phyloP scores from a whole-genome alignment of 108 stramenopile genomes.

The Skeletonema costatum region DNA sequence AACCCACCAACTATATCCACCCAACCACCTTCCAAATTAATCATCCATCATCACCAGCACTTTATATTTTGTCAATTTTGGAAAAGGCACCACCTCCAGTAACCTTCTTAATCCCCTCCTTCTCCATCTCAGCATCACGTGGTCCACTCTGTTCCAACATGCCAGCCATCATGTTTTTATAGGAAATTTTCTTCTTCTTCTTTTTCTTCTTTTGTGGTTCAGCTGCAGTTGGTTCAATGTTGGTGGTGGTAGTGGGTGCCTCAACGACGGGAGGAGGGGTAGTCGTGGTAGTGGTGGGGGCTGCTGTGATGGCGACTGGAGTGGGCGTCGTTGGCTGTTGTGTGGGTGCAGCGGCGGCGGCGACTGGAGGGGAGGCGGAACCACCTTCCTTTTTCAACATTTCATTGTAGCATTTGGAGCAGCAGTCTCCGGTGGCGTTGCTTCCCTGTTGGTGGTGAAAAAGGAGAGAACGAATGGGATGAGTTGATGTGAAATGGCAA shows the following conservation, averaged over 20 bases:
- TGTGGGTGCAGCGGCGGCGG: slow-evolving; percentile 14
- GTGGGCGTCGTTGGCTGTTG: slow-evolving; percentile 11
- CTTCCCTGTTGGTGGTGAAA: slow-evolving; percentile 59
- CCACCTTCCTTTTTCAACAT: slow-evolving; percentile 61
- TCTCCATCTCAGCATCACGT: slow-evolving; percentile 69
- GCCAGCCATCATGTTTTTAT: slow-evolving; percentile 85
- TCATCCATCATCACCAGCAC: neutral
- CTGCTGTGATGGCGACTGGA: slow-evolving; percentile 18
- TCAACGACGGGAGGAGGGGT: slow-evolving; percentile 11
- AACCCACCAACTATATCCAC: neutral
- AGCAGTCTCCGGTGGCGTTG: slow-evolving; percentile 84
- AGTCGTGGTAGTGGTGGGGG: slow-evolving; percentile 9
- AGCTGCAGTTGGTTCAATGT: slow-evolving; percentile 10
- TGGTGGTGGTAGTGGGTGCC: slow-evolving; percentile 6
- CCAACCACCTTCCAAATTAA: neutral
- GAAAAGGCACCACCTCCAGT: slow-evolving; percentile 87
- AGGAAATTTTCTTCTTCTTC: slow-evolving; percentile 89
- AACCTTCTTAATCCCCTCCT: slow-evolving; percentile 72
- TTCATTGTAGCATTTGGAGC: slow-evolving; percentile 86
- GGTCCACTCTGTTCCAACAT: slow-evolving; percentile 54
- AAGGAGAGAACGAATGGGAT: slow-evolving; percentile 3
- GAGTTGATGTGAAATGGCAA: slow-evolving; percentile 15
- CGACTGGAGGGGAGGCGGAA: neutral
- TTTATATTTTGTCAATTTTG: slow-evolving; percentile 92
- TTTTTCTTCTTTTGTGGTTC: slow-evolving; percentile 64